Base-by-base conservation (phyloP, 2,329 filamentous ascomycete species). In the Colletotrichum liriopes region DNA sequence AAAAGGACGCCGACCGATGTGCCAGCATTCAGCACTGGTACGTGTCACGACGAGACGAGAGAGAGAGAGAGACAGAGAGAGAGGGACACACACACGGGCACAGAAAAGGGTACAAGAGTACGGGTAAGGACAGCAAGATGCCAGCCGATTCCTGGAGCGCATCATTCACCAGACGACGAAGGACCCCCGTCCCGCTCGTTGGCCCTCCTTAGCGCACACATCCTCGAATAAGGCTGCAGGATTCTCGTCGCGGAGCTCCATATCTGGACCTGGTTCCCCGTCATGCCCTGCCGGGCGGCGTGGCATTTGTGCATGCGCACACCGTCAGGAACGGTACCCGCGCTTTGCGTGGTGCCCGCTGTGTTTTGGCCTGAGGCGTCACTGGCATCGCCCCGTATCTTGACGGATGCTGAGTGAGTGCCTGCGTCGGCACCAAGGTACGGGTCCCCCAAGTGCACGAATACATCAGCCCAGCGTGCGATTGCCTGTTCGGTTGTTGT, bases 221-320 rank as follows among this genome's bases (percentile, higher is more conserved):
- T 72, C 62, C 52, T 72, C 71, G 71, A 73, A 73, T 73, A 71
- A 71, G 71, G 67, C 62, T 71, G 52, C 67, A 71, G 67, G 29
- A 72, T 67, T 63, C 39, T 52, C 51, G 29, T 23, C 39, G 55
- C 58, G 32, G 62, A 56, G 37, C 35, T 45, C 69, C 69, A 68
- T 68, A 23, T 62, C 65, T 58, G 52, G 51, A 20, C 49, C 67
- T 67, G 68, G 65, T 63, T 37, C 35, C 11, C 43, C 51, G 65
- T 63, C 56, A 49, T 68, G 65, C 65, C 58, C 68, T 71, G 68
- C 41, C 32, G 41, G 51, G 65, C 65, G 35, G 66, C 66, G 35
- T 56, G 59, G 54, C 56, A 63, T 29, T 45, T 26, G 43, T 55
- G 39, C 49, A 62, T 71, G 64, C 55, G 51, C 45, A 26, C 39